Percentiles rank a stretch among this genome's conserved stretches.
Evolutionary conservation across 2,329 filamentous ascomycete species (phyloP).

Genomic region (Clarireedia homoeocarpa): DNA sequence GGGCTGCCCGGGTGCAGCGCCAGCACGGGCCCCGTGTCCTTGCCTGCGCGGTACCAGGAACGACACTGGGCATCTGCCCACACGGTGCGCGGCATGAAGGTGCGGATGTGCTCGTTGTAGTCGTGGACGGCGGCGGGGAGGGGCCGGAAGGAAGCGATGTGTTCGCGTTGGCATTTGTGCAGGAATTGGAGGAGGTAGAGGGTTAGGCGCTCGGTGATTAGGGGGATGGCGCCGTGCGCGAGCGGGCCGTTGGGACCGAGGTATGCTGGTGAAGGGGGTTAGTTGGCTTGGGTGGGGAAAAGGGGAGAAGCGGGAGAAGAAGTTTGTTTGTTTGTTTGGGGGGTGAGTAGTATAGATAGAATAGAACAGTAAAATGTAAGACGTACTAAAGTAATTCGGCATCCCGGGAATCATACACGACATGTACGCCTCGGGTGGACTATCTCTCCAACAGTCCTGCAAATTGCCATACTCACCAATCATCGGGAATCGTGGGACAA

Average conservation of each 20-base stretch:
- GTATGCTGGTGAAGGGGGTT: conserved; percentile 13
- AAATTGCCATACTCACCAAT: conserved; percentile 17
- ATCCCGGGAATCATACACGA: conserved; percentile 25
- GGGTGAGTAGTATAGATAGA: not conserved
- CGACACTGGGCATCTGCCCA: conserved; percentile 10
- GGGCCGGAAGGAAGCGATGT: conserved; percentile 36
- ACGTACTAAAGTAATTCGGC: conserved; percentile 18
- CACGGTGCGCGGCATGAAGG: conserved; percentile 25
- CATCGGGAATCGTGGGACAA: conserved; percentile 21
- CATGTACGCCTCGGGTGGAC: conserved; percentile 27
- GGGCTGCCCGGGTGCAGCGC: conserved; percentile 16
- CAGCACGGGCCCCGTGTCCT: conserved; percentile 10
- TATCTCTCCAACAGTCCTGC: conserved; percentile 24
- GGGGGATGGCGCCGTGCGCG: conserved; percentile 26
- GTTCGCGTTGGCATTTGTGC: conserved; percentile 33
- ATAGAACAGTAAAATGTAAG: not conserved
- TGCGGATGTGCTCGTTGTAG: conserved; percentile 26
- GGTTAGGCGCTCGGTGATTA: conserved; percentile 38
- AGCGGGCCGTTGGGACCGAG: conserved; percentile 28
- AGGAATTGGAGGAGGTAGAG: conserved; percentile 44
- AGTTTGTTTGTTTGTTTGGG: not conserved
- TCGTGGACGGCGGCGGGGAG: conserved; percentile 29
- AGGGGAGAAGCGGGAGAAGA: not conserved
- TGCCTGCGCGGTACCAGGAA: conserved; percentile 23
- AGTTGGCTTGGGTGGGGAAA: not conserved